These are phyloP conservation scores for Plasmodium knowlesi DNA, from an alignment of 169 alveolate species.

Conservation along the genomic window DNA sequence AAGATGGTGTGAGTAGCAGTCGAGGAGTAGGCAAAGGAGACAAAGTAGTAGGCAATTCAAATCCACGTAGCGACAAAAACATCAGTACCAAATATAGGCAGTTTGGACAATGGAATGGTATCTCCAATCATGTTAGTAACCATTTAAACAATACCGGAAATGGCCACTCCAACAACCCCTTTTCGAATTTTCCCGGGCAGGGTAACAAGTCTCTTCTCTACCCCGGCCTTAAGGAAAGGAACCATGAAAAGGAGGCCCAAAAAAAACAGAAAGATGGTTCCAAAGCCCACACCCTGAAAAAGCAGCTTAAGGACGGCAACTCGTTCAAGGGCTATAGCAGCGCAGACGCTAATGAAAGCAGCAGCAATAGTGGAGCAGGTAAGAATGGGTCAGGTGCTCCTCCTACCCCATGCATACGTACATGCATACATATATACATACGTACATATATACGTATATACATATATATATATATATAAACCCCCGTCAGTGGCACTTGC, in stretches of 20 bases:
- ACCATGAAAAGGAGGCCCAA: neutral
- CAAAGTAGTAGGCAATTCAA: neutral
- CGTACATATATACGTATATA: neutral
- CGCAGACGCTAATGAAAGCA: neutral
- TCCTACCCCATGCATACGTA: neutral
- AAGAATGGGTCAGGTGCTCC: neutral
- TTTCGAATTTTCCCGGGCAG: slow-evolving; percentile 1
- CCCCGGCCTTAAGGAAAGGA: slow-evolving; percentile 7
- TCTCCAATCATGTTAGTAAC: neutral
- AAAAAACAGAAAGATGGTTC: neutral
- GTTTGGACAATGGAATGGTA: neutral
- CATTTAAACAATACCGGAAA: neutral
- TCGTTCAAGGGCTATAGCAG: slow-evolving; percentile 19
- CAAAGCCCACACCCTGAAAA: neutral
- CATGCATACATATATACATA: too few species aligned
- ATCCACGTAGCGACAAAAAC: neutral
- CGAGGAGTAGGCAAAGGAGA: neutral
- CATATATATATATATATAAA: neutral
- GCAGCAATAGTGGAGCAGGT: neutral
- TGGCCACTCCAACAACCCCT: slow-evolving; percentile 26
- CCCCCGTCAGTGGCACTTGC: neutral
- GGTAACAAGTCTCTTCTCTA: neutral
- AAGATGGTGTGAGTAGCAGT: neutral
- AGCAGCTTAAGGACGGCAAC: neutral
- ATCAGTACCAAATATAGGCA: neutral